Conservation (phyloP, 441 rosid species). For the Brassica hybrid region DNA sequence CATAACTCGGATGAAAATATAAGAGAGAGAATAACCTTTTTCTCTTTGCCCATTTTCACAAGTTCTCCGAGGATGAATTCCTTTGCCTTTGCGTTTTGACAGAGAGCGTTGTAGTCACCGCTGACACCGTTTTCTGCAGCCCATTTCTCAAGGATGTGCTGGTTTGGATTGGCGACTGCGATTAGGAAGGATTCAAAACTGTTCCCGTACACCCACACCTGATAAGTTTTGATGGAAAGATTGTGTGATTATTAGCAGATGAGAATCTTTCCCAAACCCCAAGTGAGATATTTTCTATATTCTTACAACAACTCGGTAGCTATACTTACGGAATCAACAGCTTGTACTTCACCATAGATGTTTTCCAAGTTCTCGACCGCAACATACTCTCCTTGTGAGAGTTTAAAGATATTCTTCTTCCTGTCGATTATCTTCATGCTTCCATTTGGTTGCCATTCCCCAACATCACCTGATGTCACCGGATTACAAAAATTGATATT, state of each 20-base stretch:
- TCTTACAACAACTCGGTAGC: neutral
- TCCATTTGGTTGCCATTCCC: constrained; percentile 97
- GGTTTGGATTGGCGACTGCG: constrained; percentile 81
- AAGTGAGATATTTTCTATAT: too few species aligned
- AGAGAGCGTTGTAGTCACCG: constrained; percentile 69
- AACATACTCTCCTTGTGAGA: constrained; percentile 98
- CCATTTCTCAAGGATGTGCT: constrained; percentile 76
- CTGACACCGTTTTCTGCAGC: constrained; percentile 62
- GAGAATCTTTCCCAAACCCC: constrained; percentile 4
- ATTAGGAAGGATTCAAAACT: constrained; percentile 90
- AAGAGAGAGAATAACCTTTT: constrained; percentile 56
- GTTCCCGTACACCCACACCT: constrained; percentile 98
- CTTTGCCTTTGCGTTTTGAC: constrained; percentile 71
- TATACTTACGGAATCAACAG: constrained; percentile 71
- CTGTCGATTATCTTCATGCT: constrained; percentile 95
- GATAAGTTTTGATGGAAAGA: constrained; percentile 13
- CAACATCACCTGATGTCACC: constrained; percentile 78
- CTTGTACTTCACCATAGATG: constrained; percentile 61
- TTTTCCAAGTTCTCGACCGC: constrained; percentile 96
- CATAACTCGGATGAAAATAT: neutral
- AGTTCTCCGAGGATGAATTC: constrained; percentile 75
- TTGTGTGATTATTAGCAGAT: constrained; percentile 11
- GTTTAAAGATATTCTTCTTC: constrained; percentile 95
- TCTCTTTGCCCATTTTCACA: constrained; percentile 75
- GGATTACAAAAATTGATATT: neutral